Conservation (phyloP, 495 filamentous ascomycete species). For the Xylaria cubensis region DNA sequence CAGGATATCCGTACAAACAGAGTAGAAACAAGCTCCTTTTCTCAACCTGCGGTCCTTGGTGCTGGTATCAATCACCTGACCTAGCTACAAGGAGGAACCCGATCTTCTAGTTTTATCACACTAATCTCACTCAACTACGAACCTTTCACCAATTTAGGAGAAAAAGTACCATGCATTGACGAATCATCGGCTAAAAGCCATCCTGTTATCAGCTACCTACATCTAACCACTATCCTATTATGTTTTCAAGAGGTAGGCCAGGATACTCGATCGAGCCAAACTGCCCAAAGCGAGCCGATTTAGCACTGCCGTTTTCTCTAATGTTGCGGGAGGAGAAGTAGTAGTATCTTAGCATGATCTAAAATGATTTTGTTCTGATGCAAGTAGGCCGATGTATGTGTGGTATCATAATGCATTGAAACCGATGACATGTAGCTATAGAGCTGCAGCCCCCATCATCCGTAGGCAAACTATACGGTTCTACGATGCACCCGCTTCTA, state of each 20-base stretch:
- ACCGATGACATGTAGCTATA: not conserved
- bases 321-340: not conserved
- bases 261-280: not conserved
- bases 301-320: not conserved
- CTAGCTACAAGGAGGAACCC: no score
- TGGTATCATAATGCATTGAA: conserved; percentile 12
- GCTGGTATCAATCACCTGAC: no score
- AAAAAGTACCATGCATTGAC: not conserved
- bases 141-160: not conserved
- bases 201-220: conserved; percentile 6
- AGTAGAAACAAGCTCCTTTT: no score
- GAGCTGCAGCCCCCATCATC: not conserved
- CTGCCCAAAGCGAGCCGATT: not conserved
- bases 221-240: conserved; percentile 18
- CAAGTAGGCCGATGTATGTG: not conserved
- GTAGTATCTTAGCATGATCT: not conserved
- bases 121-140: not conserved
- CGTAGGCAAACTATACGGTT: not conserved
- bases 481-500: conserved; percentile 28
- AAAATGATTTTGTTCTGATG: not conserved
- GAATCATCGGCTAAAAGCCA: not conserved
- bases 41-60: no score
- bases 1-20: no score
- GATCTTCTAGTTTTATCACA: no score
- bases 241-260: not conserved